Base-by-base conservation (phyloP, 1,139 yeast species). In the Hemisphaericaspora subhashii region DNA sequence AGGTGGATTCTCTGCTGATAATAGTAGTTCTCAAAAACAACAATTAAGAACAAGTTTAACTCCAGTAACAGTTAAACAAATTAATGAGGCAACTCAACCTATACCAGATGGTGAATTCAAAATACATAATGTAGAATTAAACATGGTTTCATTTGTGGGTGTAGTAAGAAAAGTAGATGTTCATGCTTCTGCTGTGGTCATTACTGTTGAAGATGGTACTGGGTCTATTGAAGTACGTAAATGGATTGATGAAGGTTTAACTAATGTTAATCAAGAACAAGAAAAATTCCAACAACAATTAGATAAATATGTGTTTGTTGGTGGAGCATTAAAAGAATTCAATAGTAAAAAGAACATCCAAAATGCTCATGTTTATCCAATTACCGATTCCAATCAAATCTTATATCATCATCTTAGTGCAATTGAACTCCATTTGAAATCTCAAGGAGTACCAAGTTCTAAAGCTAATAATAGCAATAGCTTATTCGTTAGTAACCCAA, bases 61-160 rank as follows among this genome's bases (percentile, higher is more conserved):
- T 1, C 95, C 97, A 0, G 92, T 88, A 11, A 87, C 96, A 1
- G 81, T 89, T 53, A 85, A 85, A 54, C 95, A 86, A 62, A 72
- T 88, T 43, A 66, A 74, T 44, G 87, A 82, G 37, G 80, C 94
- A 5, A 66, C 73, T 16, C 87, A 82, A 48, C 68, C 68, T 4
- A 74, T 77, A 7, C 85, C 86, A 32, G 96, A 87, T 54, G 88
- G 86, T 10, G 88, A 85, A n/a, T 84, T 79, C 55, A 68, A 66
- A 25, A 66, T 84, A 27, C 81, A 86, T 54, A 84, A 82, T 37
- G 78, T 77, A 37, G 81, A 77, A 36, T 66, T 83, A 40, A 79
- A 73, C 49, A 69, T 77, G 63, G 80, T 84, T 21, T 70, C 81
- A 20, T 72, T 85, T 47, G 80, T 83, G 12, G 95, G 87, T 1